These are phyloP conservation scores for Colletotrichum sansevieriae DNA, from an alignment of 2,329 filamentous ascomycete genomes.

Conservation along the genomic window DNA sequence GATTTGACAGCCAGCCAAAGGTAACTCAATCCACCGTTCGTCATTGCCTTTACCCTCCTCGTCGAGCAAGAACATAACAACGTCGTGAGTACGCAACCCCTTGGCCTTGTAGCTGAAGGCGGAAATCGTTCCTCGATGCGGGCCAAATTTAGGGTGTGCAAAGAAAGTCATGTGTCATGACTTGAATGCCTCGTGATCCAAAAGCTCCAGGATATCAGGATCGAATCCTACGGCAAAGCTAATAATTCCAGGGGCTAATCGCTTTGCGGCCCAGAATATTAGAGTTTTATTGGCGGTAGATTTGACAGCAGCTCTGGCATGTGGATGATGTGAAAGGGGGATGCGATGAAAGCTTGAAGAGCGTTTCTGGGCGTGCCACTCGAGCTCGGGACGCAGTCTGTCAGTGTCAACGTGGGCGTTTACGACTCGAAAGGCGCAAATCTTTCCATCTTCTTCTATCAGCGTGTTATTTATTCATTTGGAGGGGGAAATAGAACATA, in stretches of 20 bases:
- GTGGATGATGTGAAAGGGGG: constrained; percentile 52
- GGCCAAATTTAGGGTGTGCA: constrained; percentile 58
- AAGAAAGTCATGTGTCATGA: constrained; percentile 52
- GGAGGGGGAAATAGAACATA: background rate
- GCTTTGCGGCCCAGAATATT: constrained; percentile 59
- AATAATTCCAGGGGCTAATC: constrained; percentile 63
- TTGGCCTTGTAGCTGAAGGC: constrained; percentile 57
- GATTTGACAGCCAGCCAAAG: constrained; percentile 58
- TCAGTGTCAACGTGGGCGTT: constrained; percentile 55
- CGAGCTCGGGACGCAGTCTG: constrained; percentile 49
- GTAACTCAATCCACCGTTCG: constrained; percentile 62
- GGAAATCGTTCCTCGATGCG: constrained; percentile 53
- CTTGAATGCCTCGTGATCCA: constrained; percentile 46
- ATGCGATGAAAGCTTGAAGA: constrained; percentile 56
- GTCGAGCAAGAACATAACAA: constrained; percentile 50
- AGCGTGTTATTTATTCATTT: background rate
- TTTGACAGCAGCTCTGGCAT: constrained; percentile 49
- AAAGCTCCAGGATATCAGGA: constrained; percentile 41
- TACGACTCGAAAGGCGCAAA: constrained; percentile 52
- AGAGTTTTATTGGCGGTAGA: constrained; percentile 64
- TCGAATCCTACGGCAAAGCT: constrained; percentile 57
- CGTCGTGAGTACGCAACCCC: constrained; percentile 51
- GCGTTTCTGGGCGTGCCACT: constrained; percentile 51
- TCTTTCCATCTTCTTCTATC: constrained; percentile 51
- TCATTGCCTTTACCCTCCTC: constrained; percentile 56